phyloP scores from a whole-genome alignment of 2,329 filamentous ascomycete species.

The Sporothrix inflata region DNA sequence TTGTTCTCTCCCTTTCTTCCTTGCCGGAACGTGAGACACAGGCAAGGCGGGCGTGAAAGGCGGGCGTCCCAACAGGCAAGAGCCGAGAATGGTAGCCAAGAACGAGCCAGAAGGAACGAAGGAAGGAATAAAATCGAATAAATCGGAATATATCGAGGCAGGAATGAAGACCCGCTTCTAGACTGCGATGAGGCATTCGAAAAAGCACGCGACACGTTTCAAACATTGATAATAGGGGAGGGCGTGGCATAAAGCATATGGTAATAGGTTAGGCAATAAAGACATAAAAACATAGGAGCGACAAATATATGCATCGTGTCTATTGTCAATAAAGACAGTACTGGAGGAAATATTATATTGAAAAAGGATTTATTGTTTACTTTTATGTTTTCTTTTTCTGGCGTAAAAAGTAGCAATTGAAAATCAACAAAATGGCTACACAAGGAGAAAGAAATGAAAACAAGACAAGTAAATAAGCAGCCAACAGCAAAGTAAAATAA shows the following conservation, averaged over 20 bases:
- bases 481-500: no score
- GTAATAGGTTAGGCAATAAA: background rate
- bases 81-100: conserved; percentile 1
- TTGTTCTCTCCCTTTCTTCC: background rate
- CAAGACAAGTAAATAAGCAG: background rate
- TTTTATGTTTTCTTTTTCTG: background rate
- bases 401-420: background rate
- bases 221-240: background rate
- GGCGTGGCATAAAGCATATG: background rate
- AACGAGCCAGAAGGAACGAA: background rate
- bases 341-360: background rate
- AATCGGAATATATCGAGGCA: background rate
- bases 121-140: conserved; percentile 15
- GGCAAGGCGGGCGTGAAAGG: background rate
- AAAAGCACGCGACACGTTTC: conserved; percentile 12
- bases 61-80: background rate
- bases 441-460: no score
- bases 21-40: conserved; percentile 15
- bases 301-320: background rate
- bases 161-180: background rate
- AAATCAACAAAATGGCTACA: background rate
- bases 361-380: background rate
- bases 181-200: background rate
- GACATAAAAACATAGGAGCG: no score
- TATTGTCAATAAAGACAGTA: background rate